A percentile compares a stretch with the other conserved stretches of the same genome.
phyloP scores from a whole-genome alignment of 1,139 yeast genomes.

The Suzukiozyma palmioleophila region DNA sequence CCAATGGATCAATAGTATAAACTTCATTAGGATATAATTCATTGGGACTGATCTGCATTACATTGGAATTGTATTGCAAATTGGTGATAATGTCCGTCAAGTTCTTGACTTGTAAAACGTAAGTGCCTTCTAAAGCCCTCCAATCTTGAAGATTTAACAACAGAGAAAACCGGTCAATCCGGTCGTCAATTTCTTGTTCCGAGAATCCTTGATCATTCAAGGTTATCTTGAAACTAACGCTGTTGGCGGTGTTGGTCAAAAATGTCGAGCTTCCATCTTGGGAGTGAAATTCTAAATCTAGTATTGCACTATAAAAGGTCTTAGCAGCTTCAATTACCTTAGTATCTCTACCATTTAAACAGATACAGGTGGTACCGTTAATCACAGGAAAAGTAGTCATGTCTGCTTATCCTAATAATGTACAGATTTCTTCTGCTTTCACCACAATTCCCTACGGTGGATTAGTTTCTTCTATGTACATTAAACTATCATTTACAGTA shows the following conservation, averaged over 20 bases:
- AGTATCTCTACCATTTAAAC: slow-evolving; percentile 38
- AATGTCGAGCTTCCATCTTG: slow-evolving; percentile 17
- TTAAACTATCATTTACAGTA: no score
- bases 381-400: slow-evolving; percentile 34
- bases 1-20: slow-evolving; percentile 65
- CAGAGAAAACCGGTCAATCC: slow-evolving; percentile 19
- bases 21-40: slow-evolving; percentile 64
- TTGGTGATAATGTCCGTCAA: slow-evolving; percentile 31
- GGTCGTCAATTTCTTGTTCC: slow-evolving; percentile 21
- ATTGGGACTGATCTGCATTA: slow-evolving; percentile 50
- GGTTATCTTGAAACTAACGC: slow-evolving; percentile 25
- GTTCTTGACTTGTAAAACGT: slow-evolving; percentile 33
- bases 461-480: no score
- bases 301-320: slow-evolving; percentile 41
- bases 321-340: slow-evolving; percentile 33
- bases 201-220: slow-evolving; percentile 22
- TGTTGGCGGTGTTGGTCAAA: slow-evolving; percentile 29
- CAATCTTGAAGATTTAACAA: slow-evolving; percentile 40
- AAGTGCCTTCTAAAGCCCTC: slow-evolving; percentile 43
- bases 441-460: no score
- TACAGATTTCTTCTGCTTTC: no score
- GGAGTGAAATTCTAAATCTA: slow-evolving; percentile 37
- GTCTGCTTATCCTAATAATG: not conserved
- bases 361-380: slow-evolving; percentile 48
- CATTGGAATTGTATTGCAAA: slow-evolving; percentile 22